Base-by-base conservation (phyloP, 192 early-diverging fungal species). In the Chytriomyces sp. region DNA sequence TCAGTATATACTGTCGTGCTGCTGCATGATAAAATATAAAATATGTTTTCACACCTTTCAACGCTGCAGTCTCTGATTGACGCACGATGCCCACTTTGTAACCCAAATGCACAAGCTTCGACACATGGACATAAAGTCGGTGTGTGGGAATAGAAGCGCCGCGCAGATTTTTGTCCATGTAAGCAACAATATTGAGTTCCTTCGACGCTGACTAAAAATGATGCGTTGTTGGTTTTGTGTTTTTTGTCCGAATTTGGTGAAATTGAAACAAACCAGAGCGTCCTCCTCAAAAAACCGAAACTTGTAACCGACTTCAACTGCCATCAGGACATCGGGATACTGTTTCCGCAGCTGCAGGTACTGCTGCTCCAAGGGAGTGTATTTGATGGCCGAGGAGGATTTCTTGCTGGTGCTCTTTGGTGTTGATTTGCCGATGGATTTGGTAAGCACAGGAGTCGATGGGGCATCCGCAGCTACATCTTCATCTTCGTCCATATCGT, bases 241-340 rank as follows among this genome's bases (percentile, higher is more conserved):
- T 28, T 28, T 35, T 35, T 35, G 35, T 35, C 35, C 35, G 35
- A 35, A 35, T 35, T 35, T 35, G 35, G 35, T 35, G 4, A 35
- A n/a, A 47, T 46, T 26, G 18, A 57, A 11, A 63, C 26, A 45
- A 86, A 89, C 88, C 87, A 87, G 85, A 3, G 96, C 94, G 81
- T 97, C 96, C 35, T 94, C 90, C 49, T 88, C 94, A 87, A 97
- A 97, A 68, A 97, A 95, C 11, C 93, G 85, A 82, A 85, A 97
- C 82, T 94, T 95, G 87, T 97, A 96, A n/a, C 96, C 96, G 10
- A 97, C 96, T 78, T 97, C 96, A 5, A 97, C 90, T 0, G 91
- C 88, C 48, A 97, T 86, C 18, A 97, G 68, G 43, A 87, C 86
- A 74, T 90, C 91, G 1, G 93, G 91, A 79, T 96, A 79, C 61